Base-by-base conservation (phyloP, 805 yeast species). In the Saturnispora silvae region DNA sequence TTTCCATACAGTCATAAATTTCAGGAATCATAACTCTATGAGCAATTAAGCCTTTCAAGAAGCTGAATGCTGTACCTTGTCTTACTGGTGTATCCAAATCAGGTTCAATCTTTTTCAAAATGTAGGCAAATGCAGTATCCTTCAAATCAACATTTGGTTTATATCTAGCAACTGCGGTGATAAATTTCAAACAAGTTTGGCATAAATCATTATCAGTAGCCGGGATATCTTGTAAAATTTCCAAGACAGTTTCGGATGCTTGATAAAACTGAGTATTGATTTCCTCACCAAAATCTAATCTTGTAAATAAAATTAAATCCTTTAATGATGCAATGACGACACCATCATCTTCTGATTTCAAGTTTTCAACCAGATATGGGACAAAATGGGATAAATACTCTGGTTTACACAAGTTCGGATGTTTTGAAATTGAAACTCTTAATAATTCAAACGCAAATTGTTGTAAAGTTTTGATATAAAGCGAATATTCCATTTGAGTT, bases 21-120 rank as follows among this genome's bases (percentile, higher is more conserved):
- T 92, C 97, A 0, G 97, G 86, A 16, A 86, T 61, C 71, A 79
- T 64, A 15, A 82, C 64, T 47, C 77, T 85, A 45, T 77, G 77
- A 10, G 81, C 57, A 26, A 89, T 67, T n/a, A 87, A 65, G 1
- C 96, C 74, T 45, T 78, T 80, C 48, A 92, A 56, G 49, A 89
- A 86, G 37, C 78, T 76, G 57, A 87, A 84, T 0, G 96, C 94
- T 31, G 84, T 67, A 28, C 94, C 86, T 55, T 89, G 96, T 45
- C 79, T 73, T 46, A 73, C 78, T 9, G 95, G 95, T 48, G 89
- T 95, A 50, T 82, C 86, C 42, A 92, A 62, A 59, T 92, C 97
- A 2, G 96, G 94, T 52, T 72, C 74, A 31, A 92, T 63, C 45
- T 82, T 68, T 9, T 72, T 71, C 43, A 92, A 60, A 18, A 89